Evolutionary conservation across 176 grass and related monocot species (phyloP).

Genomic region (Phoenix dactylifera): DNA sequence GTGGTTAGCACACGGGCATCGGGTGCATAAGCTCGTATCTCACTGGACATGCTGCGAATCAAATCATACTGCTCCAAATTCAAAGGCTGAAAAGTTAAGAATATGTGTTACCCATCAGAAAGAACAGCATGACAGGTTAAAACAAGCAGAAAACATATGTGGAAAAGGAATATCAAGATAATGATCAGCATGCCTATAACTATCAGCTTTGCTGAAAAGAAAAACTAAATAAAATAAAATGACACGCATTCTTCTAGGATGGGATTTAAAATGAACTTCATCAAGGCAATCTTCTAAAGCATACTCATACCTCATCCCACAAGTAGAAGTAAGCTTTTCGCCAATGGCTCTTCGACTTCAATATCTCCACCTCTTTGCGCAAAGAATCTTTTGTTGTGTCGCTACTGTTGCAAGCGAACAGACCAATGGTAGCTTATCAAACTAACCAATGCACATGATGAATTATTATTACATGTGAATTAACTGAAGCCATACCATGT

Average conservation of each 20-base stretch:
- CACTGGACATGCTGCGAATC: slow-evolving; percentile 79
- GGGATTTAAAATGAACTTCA: no score
- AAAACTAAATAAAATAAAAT: no score
- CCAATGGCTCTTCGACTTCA: slow-evolving; percentile 84
- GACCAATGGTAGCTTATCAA: slow-evolving; percentile 6
- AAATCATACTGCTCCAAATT: slow-evolving; percentile 81
- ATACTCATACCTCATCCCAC: slow-evolving; percentile 77
- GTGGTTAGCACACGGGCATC: slow-evolving; percentile 86
- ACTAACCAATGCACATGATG: background rate
- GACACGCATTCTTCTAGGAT: no score
- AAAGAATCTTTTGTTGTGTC: slow-evolving; percentile 70
- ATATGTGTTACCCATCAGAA: slow-evolving; percentile 18
- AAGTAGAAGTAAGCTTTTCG: slow-evolving; percentile 94
- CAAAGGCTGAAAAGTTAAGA: slow-evolving; percentile 65
- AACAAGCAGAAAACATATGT: background rate
- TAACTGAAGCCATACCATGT: slow-evolving; percentile 48
- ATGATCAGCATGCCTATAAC: no score
- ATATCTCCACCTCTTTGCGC: slow-evolving; percentile 70
- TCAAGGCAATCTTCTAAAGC: slow-evolving; percentile 5
- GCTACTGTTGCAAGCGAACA: slow-evolving; percentile 39
- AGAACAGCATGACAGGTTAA: background rate
- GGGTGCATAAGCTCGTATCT: slow-evolving; percentile 71
- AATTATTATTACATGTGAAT: no score
- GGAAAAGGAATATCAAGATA: no score
- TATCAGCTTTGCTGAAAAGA: no score